Evolutionary conservation across 2,329 filamentous ascomycete species (phyloP).

Genomic region (Venturia pyrina): DNA sequence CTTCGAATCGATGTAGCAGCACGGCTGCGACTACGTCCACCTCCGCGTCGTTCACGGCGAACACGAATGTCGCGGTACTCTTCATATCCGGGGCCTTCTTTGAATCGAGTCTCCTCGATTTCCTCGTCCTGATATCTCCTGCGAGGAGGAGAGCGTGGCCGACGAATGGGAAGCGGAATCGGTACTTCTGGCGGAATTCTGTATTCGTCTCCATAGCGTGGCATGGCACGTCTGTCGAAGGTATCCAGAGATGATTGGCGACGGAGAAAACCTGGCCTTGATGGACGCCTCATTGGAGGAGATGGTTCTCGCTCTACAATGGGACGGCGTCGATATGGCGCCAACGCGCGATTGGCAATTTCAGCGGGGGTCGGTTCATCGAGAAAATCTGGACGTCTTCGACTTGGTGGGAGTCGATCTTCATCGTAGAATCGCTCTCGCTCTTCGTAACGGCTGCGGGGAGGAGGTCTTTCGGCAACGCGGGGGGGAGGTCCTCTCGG

Average conservation of each 20-base stretch:
- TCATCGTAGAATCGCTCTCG: slow-evolving; percentile 48
- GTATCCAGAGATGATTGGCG: slow-evolving; percentile 86
- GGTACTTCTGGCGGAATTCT: slow-evolving; percentile 59
- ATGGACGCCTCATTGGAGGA: slow-evolving; percentile 43
- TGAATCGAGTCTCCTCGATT: slow-evolving; percentile 48
- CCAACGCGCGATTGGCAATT: slow-evolving; percentile 41
- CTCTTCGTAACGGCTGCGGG: slow-evolving; percentile 37
- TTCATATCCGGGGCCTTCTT: slow-evolving; percentile 23
- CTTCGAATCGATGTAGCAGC: slow-evolving; percentile 22
- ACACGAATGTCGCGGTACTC: slow-evolving; percentile 41
- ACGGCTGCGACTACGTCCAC: slow-evolving; percentile 16
- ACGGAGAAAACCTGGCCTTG: slow-evolving; percentile 59
- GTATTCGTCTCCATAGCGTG: slow-evolving; percentile 51
- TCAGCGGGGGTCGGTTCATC: slow-evolving; percentile 37
- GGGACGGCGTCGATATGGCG: slow-evolving; percentile 48
- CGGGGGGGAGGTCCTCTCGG: slow-evolving; percentile 31
- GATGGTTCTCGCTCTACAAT: slow-evolving; percentile 48
- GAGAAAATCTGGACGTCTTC: slow-evolving; percentile 35
- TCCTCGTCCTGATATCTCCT: slow-evolving; percentile 57
- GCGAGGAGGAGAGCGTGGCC: slow-evolving; percentile 43
- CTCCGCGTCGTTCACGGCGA: slow-evolving; percentile 33
- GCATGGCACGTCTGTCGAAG: slow-evolving; percentile 65
- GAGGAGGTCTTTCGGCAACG: slow-evolving; percentile 32
- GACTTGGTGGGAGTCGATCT: slow-evolving; percentile 34
- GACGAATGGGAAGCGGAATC: slow-evolving; percentile 51